phyloP scores from a whole-genome alignment of 805 yeast species.

The Candida ovalis region DNA sequence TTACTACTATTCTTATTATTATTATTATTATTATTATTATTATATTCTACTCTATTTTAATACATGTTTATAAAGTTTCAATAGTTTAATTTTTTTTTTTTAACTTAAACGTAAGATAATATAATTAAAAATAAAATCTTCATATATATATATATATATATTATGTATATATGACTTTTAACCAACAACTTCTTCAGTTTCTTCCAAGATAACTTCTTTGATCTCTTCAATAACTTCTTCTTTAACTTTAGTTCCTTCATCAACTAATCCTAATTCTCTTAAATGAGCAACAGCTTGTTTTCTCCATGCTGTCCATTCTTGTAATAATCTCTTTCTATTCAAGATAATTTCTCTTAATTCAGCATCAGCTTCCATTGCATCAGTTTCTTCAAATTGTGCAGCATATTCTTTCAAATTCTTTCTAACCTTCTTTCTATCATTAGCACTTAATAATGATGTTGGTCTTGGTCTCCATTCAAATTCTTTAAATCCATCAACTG shows the following conservation, averaged over 20 bases:
- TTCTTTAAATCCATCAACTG: conserved; percentile 78
- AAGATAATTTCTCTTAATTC: conserved; percentile 87
- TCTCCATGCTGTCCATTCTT: conserved; percentile 87
- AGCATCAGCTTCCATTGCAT: conserved; percentile 92
- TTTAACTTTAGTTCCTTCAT: conserved; percentile 44
- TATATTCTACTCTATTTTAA: not conserved
- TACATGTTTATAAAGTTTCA: not conserved
- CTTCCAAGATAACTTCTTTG: conserved; percentile 70
- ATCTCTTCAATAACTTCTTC: conserved; percentile 68
- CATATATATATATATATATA: not conserved
- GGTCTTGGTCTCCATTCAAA: conserved; percentile 99
- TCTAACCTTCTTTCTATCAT: conserved; percentile 84
- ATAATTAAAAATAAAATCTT: not conserved
- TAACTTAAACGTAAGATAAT: not conserved
- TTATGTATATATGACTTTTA: conserved; percentile 4
- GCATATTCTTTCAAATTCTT: conserved; percentile 85
- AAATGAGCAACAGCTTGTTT: conserved; percentile 43
- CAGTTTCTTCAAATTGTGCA: conserved; percentile 90
- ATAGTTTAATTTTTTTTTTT: no score
- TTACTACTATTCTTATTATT: no score
- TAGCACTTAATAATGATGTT: conserved; percentile 63
- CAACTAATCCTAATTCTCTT: conserved; percentile 43
- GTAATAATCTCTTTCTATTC: conserved; percentile 73
- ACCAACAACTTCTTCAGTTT: conserved; percentile 66
- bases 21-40: no score